Evolutionary conservation across 2,329 filamentous ascomycete species (phyloP).

Genomic region (Claviceps pusilla): DNA sequence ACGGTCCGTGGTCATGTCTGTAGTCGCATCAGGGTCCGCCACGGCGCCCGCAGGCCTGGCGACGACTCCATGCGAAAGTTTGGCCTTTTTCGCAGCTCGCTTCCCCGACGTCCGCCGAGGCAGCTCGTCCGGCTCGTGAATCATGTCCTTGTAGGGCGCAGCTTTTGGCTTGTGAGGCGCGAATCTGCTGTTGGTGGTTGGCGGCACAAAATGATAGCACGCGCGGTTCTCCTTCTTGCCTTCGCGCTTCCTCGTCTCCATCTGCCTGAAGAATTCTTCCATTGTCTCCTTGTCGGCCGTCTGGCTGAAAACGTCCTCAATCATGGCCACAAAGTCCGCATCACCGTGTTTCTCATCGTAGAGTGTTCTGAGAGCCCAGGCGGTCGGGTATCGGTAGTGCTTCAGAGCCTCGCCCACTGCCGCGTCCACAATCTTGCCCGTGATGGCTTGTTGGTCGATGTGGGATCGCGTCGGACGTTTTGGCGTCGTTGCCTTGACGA

Average conservation of each 20-base stretch:
- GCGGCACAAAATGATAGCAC: constrained; percentile 38
- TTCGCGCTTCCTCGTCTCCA: constrained; percentile 41
- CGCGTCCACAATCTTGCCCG: constrained; percentile 37
- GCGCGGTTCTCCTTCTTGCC: constrained; percentile 38
- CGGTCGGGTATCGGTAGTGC: constrained; percentile 44
- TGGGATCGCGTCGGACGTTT: constrained; percentile 9
- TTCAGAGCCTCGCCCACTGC: constrained; percentile 45
- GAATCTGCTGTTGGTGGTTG: constrained; percentile 26
- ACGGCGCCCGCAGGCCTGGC: neutral
- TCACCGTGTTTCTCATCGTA: constrained; percentile 43
- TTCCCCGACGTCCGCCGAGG: constrained; percentile 5
- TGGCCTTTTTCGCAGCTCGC: constrained; percentile 24
- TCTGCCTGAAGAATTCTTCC: constrained; percentile 33
- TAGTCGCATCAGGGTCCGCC: neutral
- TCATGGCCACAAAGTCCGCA: constrained; percentile 37
- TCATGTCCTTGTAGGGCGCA: constrained; percentile 35
- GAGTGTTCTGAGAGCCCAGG: constrained; percentile 43
- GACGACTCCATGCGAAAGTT: constrained; percentile 14
- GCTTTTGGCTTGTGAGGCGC: constrained; percentile 30
- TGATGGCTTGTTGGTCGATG: constrained; percentile 26
- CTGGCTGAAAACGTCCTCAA: constrained; percentile 43
- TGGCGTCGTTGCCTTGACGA: constrained; percentile 7
- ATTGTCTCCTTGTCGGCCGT: constrained; percentile 38
- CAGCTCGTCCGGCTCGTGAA: constrained; percentile 12
- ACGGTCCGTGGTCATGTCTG: neutral